Evolutionary conservation across 2,329 filamentous ascomycete genomes (phyloP).

Genomic region (Fusarium nisikadoi): DNA sequence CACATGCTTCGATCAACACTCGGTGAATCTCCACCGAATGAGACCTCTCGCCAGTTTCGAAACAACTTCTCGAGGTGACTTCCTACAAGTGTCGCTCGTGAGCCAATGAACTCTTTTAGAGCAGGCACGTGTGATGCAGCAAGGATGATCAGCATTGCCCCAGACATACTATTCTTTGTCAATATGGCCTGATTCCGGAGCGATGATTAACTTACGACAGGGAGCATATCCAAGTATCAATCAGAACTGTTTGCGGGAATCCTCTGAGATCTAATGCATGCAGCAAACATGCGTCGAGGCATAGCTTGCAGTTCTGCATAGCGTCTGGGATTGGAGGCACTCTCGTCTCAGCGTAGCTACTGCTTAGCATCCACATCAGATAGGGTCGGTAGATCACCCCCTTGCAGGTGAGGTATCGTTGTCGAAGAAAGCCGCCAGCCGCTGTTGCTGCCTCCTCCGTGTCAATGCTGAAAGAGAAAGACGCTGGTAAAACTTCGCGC

Average conservation of each 20-base stretch:
- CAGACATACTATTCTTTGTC: conserved; percentile 54
- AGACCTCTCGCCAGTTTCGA: conserved; percentile 54
- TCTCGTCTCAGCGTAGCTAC: conserved; percentile 43
- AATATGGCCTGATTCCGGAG: accelerated
- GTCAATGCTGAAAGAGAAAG: conserved; percentile 55
- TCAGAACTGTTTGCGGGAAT: conserved; percentile 61
- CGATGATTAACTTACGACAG: conserved; percentile 54
- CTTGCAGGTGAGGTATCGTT: conserved; percentile 62
- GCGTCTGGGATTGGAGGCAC: conserved; percentile 48
- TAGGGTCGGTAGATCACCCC: conserved; percentile 65
- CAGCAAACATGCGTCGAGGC: conserved; percentile 59
- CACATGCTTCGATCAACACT: conserved; percentile 59
- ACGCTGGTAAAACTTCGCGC: conserved; percentile 57
- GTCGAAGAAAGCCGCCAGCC: conserved; percentile 60
- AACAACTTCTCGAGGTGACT: conserved; percentile 55
- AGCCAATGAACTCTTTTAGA: conserved; percentile 52
- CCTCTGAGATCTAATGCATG: conserved; percentile 61
- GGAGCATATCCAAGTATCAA: conserved; percentile 66
- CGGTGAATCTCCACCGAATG: conserved; percentile 54
- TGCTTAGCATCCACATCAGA: conserved; percentile 60
- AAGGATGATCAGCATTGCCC: conserved; percentile 60
- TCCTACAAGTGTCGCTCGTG: conserved; percentile 53
- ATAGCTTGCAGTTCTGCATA: conserved; percentile 55
- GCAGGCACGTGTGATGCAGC: conserved; percentile 55
- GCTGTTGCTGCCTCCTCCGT: conserved; percentile 48